Conservation (phyloP, 192 early-diverging fungal genomes). For the Coemansia brasiliensis region DNA sequence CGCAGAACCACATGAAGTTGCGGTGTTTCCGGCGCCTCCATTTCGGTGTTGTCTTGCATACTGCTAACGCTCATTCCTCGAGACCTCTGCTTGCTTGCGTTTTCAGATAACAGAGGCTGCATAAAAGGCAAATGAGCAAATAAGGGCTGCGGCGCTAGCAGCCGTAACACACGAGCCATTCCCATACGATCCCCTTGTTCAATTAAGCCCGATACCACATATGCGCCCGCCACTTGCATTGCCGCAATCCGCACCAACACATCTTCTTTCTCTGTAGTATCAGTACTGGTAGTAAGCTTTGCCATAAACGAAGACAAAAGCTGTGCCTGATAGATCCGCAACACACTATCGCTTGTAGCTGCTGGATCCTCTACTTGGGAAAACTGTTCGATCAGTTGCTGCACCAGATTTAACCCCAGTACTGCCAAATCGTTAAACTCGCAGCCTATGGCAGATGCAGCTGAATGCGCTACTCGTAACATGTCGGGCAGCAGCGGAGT, state of each 20-base stretch:
- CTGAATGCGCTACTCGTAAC: conserved; percentile 87
- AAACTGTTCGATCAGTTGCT: conserved; percentile 78
- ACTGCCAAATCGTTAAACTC: conserved; percentile 61
- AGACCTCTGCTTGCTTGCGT: too few species aligned
- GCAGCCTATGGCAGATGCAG: conserved; percentile 74
- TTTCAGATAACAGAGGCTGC: too few species aligned
- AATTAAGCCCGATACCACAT: conserved; percentile 32
- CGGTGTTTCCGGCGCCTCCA: background rate
- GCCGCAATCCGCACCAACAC: conserved; percentile 20
- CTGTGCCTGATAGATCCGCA: conserved; percentile 94
- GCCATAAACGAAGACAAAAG: conserved; percentile 90
- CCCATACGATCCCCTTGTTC: conserved; percentile 9
- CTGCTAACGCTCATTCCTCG: too few species aligned
- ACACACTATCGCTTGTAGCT: conserved; percentile 64
- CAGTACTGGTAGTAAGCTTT: conserved; percentile 26
- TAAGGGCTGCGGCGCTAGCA: conserved; percentile 34
- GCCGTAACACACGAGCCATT: conserved; percentile 27
- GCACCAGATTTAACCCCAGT: conserved; percentile 77
- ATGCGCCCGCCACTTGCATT: conserved; percentile 21
- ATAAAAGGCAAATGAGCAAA: conserved; percentile 1
- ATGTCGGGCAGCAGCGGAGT: conserved; percentile 69
- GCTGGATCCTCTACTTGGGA: conserved; percentile 82
- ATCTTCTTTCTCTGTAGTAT: background rate
- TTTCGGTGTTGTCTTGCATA: too few species aligned
- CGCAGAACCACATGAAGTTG: conserved; percentile 25